Evolutionary conservation across 192 early-diverging fungal genomes (phyloP), one percentile per base, ranked within the genome.

Genomic region (Coemansia sp.): DNA sequence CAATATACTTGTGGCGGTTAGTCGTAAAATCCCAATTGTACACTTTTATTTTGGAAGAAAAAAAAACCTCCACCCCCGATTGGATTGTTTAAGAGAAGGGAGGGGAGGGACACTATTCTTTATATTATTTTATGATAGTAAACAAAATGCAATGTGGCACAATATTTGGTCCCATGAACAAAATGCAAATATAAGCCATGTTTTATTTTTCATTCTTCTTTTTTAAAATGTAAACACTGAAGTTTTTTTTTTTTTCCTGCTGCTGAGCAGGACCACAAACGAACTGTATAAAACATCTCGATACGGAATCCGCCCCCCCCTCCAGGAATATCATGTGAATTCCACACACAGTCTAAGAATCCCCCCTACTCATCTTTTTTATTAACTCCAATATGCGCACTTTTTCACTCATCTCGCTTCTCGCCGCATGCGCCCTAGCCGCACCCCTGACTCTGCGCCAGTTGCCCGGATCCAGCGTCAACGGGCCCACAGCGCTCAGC

Each of bases 401-500:
- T 11, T 50, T 76, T 67, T 67, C 63, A 7, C 40, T 71, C 0
- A 12, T 70, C 46, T 41, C 48, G 14, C 57, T 67, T 1, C 68
- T 76, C 40, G 64, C 68, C 1, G 56, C 57, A 27, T 46, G 63
- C 21, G 64, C 65, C 7, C 7, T 61, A 17, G 72, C 58, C 1
- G 42, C 62, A 0, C 66, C 66, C 12, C 5, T 61, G 1, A 24
- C 10, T 8, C 21, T n/a, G 9, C 67, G 73, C 10, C 73, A 69
- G 48, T 26, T 56, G 3, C 62, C 56, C 14, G 74, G 74, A 14
- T 59, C 58, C 39, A 0, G 50, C 46, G 70, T 73, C 54, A 79
- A 79, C 12, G 76, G 76, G 0, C 63, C 76, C 32, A 63, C 62
- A 17, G 76, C 76, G 3, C 35, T 79, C 9, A 69, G 60, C 61